A percentile compares a stretch with the other conserved stretches of the same genome.
Evolutionary conservation across 345 rosid genomes (phyloP).

Genomic region (Acer campestre): DNA sequence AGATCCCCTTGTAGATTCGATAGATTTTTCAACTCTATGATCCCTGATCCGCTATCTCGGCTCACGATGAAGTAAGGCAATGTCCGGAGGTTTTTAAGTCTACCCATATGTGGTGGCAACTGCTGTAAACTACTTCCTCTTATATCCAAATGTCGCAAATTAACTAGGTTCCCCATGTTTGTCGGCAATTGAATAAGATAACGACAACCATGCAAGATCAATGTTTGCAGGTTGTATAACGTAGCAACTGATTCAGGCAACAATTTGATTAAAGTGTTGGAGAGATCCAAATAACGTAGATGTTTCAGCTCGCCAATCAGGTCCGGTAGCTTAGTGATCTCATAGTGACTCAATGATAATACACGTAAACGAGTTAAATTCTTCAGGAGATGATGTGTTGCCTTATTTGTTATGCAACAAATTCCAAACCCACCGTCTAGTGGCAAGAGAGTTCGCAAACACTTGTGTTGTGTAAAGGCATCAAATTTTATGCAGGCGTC

Average conservation of each 20-base stretch:
- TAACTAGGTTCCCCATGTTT: neutral
- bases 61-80: constrained; percentile 14
- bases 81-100: neutral
- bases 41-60: neutral
- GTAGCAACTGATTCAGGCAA: constrained; percentile 12
- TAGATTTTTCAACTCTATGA: constrained; percentile 2
- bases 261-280: neutral
- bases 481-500: neutral
- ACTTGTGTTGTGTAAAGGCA: neutral
- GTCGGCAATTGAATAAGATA: neutral
- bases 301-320: constrained; percentile 10
- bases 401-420: neutral
- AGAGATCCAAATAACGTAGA: constrained; percentile 12
- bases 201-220: neutral
- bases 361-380: neutral
- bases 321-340: neutral
- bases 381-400: neutral
- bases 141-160: constrained; percentile 4
- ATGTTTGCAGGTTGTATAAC: constrained; percentile 12
- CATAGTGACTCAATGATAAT: neutral
- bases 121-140: neutral
- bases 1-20: neutral
- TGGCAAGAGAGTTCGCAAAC: constrained; percentile 14
- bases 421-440: neutral
- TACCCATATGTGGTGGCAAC: constrained; percentile 14